Evolutionary conservation across 78 protist species (phyloP).

Genomic region (Dictyostelium brefeldianum): DNA sequence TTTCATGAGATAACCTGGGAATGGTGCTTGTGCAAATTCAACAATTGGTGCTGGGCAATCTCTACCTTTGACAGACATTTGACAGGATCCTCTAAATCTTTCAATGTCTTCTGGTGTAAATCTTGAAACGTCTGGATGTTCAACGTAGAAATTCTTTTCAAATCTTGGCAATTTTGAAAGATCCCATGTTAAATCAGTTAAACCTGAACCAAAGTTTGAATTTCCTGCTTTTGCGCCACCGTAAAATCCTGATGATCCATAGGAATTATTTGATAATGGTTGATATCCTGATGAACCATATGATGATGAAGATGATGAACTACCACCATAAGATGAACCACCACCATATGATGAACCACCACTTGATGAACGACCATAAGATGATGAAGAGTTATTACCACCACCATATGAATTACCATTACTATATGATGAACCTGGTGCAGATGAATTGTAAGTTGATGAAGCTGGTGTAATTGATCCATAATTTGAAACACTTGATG

Average conservation of each 20-base stretch:
- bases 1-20: constrained; percentile 75
- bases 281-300: background rate
- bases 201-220: constrained; percentile 17
- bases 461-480: constrained; percentile 8
- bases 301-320: background rate
- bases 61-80: constrained; percentile 55
- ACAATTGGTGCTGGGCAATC: constrained; percentile 67
- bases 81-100: constrained; percentile 17
- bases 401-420: background rate
- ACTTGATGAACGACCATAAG: constrained; percentile 1
- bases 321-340: background rate
- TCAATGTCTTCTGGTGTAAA: constrained; percentile 40
- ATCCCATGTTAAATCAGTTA: constrained; percentile 31
- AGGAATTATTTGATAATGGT: background rate
- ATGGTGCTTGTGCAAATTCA: constrained; percentile 58
- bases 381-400: background rate
- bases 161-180: constrained; percentile 34
- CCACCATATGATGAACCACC: background rate
- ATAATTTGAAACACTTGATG: constrained; percentile 4
- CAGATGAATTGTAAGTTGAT: background rate
- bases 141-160: constrained; percentile 83
- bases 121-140: constrained; percentile 23
- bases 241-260: background rate
- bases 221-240: background rate
- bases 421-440: background rate